These are phyloP conservation scores for Fusarium scirpi DNA, from an alignment of 2,329 filamentous ascomycete species.

Conservation along the genomic window DNA sequence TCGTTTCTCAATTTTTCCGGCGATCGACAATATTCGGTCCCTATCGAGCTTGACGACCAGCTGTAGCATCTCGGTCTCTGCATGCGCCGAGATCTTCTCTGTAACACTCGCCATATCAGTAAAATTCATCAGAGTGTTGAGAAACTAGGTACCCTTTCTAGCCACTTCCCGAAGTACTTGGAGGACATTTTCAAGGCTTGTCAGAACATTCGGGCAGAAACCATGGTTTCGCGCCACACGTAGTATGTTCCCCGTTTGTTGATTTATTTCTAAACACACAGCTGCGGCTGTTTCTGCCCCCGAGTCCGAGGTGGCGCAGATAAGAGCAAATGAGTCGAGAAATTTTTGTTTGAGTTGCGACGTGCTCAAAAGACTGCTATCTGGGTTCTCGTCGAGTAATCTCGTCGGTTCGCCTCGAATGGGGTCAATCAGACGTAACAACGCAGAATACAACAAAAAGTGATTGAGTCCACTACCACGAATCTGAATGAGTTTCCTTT, in stretches of 20 bases:
- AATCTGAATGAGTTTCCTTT: too few species aligned
- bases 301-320: constrained; percentile 45
- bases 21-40: background rate
- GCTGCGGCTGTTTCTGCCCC: constrained; percentile 47
- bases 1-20: background rate
- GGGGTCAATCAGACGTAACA: constrained; percentile 20
- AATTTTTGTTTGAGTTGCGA: constrained; percentile 47
- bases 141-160: background rate
- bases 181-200: background rate
- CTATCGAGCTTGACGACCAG: constrained; percentile 4
- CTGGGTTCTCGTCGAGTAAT: constrained; percentile 5
- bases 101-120: background rate
- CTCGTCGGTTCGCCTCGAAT: constrained; percentile 16
- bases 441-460: constrained; percentile 3
- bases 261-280: constrained; percentile 47
- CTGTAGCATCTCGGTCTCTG: constrained; percentile 12
- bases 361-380: background rate
- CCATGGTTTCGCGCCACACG: constrained; percentile 48
- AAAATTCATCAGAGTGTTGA: fast-evolving
- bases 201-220: background rate
- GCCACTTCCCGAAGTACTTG: constrained; percentile 10
- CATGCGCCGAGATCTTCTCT: constrained; percentile 19
- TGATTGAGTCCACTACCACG: background rate
- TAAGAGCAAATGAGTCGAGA: constrained; percentile 51
- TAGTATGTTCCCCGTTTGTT: constrained; percentile 2